These are phyloP conservation scores for Lizanozyma gosingica DNA, from an alignment of 1,139 yeast species.

Conservation along the genomic window DNA sequence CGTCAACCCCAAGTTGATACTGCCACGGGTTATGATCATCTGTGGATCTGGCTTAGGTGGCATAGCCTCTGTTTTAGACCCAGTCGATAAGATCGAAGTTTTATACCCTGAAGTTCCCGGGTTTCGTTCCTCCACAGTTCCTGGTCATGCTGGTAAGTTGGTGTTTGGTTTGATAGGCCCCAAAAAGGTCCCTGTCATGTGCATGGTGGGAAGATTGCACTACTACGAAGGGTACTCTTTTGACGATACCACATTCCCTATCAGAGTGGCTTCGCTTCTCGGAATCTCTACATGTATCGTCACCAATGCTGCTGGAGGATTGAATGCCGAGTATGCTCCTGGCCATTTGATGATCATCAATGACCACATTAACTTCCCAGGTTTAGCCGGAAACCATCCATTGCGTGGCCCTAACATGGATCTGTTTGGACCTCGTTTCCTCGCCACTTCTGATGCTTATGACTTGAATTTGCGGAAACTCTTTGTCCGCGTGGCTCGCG, in stretches of 20 bases:
- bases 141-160: constrained; percentile 82
- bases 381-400: constrained; percentile 82
- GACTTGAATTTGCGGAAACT: constrained; percentile 59
- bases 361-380: constrained; percentile 88
- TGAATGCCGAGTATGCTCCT: constrained; percentile 54
- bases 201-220: constrained; percentile 91
- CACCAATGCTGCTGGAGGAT: constrained; percentile 95
- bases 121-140: constrained; percentile 72
- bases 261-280: constrained; percentile 61
- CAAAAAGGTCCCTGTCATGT: constrained; percentile 69
- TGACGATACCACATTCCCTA: constrained; percentile 76
- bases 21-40: constrained; percentile 65
- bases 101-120: constrained; percentile 71
- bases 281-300: constrained; percentile 59
- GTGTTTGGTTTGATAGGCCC: constrained; percentile 69
- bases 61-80: constrained; percentile 47
- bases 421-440: constrained; percentile 76
- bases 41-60: constrained; percentile 97
- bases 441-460: constrained; percentile 85
- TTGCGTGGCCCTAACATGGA: constrained; percentile 81
- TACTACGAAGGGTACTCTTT: constrained; percentile 79
- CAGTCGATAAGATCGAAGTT: constrained; percentile 37
- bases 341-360: constrained; percentile 88
- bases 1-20: constrained; percentile 12
- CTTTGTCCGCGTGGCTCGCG: constrained; percentile 44